A percentile compares a stretch with the other conserved stretches of the same genome.
Evolutionary conservation across 2,329 filamentous ascomycete species (phyloP).

Genomic region (Paracorniculantispora psalliotae): DNA sequence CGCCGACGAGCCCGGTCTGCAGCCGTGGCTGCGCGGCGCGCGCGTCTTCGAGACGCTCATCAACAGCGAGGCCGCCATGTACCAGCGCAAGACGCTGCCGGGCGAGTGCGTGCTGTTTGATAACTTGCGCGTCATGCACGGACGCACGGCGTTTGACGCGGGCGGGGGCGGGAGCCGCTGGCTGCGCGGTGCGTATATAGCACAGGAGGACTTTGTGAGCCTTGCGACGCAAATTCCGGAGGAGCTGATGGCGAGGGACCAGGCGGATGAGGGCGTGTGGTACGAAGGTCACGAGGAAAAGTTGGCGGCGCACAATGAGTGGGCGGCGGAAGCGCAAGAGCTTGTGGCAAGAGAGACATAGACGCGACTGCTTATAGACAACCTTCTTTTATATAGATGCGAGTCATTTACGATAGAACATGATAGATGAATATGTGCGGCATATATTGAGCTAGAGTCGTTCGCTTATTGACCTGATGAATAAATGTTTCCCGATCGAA

Average conservation of each 20-base stretch:
- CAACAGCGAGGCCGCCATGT: slow-evolving; percentile 53
- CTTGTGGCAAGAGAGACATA: not conserved
- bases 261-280: slow-evolving; percentile 23
- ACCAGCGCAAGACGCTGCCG: slow-evolving; percentile 66
- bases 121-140: slow-evolving; percentile 81
- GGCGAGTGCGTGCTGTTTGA: slow-evolving; percentile 94
- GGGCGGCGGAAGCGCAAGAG: slow-evolving; percentile 15
- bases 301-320: slow-evolving; percentile 20
- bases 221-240: slow-evolving; percentile 27
- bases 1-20: slow-evolving; percentile 19
- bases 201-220: slow-evolving; percentile 43
- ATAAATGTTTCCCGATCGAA: not conserved
- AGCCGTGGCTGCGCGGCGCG: slow-evolving; percentile 45
- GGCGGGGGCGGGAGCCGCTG: slow-evolving; percentile 62
- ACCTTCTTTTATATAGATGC: not conserved
- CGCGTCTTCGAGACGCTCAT: slow-evolving; percentile 54
- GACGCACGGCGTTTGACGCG: slow-evolving; percentile 67
- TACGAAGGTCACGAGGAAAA: slow-evolving; percentile 10
- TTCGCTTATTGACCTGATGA: not conserved
- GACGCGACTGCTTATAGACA: not conserved
- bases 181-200: slow-evolving; percentile 82
- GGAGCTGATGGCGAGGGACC: slow-evolving; percentile 21
- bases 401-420: not conserved
- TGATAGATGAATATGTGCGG: not conserved
- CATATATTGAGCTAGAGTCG: not conserved